Evolutionary conservation across 352 stramenopile genomes (phyloP).

Genomic region (Phytophthora pistaciae): DNA sequence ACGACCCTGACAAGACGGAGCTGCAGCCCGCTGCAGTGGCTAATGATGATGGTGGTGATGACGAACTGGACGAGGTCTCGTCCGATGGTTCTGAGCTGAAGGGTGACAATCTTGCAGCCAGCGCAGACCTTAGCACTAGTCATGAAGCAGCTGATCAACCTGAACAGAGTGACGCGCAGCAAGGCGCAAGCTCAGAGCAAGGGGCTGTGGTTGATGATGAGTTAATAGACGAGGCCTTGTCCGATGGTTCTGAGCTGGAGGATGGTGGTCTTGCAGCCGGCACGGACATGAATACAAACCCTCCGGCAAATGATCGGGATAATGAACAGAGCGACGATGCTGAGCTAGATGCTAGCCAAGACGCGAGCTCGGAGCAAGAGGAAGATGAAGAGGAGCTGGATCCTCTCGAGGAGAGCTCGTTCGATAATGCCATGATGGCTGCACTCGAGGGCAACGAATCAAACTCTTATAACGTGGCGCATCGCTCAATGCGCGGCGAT

Average conservation of each 20-base stretch:
- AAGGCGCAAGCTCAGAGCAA: constrained; percentile 15
- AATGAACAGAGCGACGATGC: neutral
- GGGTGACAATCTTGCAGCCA: neutral
- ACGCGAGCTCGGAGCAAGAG: constrained; percentile 6
- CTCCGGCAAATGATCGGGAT: neutral
- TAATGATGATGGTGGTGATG: constrained; percentile 9
- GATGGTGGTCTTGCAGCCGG: neutral
- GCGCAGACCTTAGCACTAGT: constrained; percentile 1
- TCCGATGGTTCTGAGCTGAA: constrained; percentile 19
- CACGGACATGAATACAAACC: neutral
- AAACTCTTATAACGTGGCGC: neutral
- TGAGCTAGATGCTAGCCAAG: constrained; percentile 8
- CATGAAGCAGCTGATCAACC: neutral
- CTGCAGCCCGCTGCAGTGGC: constrained; percentile 7
- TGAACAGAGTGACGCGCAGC: constrained; percentile 14
- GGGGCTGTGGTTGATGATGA: constrained; percentile 9
- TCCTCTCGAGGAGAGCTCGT: constrained; percentile 28
- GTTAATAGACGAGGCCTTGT: constrained; percentile 15
- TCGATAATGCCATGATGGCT: constrained; percentile 24
- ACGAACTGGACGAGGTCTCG: constrained; percentile 25
- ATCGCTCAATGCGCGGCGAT: neutral
- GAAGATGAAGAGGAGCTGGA: constrained; percentile 17
- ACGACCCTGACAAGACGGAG: constrained; percentile 17
- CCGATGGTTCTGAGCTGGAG: constrained; percentile 18
- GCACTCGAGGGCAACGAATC: constrained; percentile 21